Conservation (phyloP, 257 asterid species). For the Solanum ossicruentum region DNA sequence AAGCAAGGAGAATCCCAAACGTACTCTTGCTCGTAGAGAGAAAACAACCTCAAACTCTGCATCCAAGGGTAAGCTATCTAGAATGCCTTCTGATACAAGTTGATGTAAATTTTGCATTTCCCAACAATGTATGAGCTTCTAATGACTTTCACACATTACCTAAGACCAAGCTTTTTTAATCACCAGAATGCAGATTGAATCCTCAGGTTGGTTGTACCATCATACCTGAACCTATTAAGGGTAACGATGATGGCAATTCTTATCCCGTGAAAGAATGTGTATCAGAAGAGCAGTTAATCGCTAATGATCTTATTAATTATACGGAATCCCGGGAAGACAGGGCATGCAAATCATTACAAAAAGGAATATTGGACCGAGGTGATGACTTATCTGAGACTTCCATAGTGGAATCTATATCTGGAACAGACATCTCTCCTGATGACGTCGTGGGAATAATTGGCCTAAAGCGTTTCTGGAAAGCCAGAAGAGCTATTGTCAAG, state of each 20-base stretch:
- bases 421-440: conserved; percentile 58
- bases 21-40: conserved; percentile 7
- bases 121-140: conserved; percentile 10
- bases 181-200: conserved; percentile 11
- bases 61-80: conserved; percentile 8
- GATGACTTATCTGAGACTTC: conserved; percentile 60
- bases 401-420: conserved; percentile 47
- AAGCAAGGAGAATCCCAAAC: conserved; percentile 18
- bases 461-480: conserved; percentile 82
- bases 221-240: conserved; percentile 4
- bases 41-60: conserved; percentile 20
- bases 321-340: conserved; percentile 28
- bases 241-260: conserved; percentile 10
- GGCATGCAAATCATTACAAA: conserved; percentile 18
- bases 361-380: conserved; percentile 29
- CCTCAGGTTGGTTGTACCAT: conserved; percentile 7
- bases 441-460: conserved; percentile 71
- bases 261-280: conserved; percentile 2
- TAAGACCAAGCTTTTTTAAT: conserved; percentile 10
- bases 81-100: conserved; percentile 9
- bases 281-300: conserved; percentile 18
- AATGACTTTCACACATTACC: conserved; percentile 3
- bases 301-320: conserved; percentile 15
- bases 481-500: conserved; percentile 75
- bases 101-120: conserved; percentile 2